Evolutionary conservation across 345 rosid genomes (phyloP), one percentile per base, ranked within the genome.

Genomic region (Turritis glabra): DNA sequence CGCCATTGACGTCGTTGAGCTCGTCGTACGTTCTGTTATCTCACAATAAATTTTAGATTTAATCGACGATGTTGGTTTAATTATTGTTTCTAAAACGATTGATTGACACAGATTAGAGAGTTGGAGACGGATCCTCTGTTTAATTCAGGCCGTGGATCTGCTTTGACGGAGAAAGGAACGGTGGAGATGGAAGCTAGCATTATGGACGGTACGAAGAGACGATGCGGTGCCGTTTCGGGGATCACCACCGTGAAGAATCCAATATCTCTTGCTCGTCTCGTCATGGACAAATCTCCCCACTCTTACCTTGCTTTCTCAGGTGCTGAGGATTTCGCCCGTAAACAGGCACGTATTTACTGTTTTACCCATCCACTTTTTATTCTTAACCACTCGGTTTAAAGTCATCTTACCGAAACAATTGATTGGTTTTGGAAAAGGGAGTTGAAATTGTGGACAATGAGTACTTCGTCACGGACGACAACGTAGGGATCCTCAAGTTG

Each of bases 111-210:
- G 98, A 91, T 95, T 43, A 84, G 85, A 66, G 97, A 91, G 68
- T 75, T 95, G 77, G 97, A 95, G 81, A 80, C 85, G 30, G 97
- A 95, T 82, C 97, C 99, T 44, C 74, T 95, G 77, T 95, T 95
- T 78, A 95, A 95, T 61, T 91, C 99, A 8, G 97, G 97, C n/a
- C 87, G 93, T 55, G 99, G 99, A 79, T 91, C 97, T 23, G 97
- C 98, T 8, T 84, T 95, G 10, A 88, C 95, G 27, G 92, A 84
- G 78, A 83, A 90, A 27, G 97, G 99, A 5, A 90, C 90, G 65
- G 99, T 84, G 79, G 99, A 91, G 83, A 91, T 95, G 99, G 99
- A 95, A 71, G 98, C 98, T 3, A 91, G 97, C 80, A 91, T 94
- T 14, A 94, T 94, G 98, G 97, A 94, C 44, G 97, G 97, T 9